A percentile compares a stretch with the other conserved stretches of the same genome.
phyloP scores from a whole-genome alignment of 768 basidiomycete genomes.

The Porpolomopsis calyptriformis region DNA sequence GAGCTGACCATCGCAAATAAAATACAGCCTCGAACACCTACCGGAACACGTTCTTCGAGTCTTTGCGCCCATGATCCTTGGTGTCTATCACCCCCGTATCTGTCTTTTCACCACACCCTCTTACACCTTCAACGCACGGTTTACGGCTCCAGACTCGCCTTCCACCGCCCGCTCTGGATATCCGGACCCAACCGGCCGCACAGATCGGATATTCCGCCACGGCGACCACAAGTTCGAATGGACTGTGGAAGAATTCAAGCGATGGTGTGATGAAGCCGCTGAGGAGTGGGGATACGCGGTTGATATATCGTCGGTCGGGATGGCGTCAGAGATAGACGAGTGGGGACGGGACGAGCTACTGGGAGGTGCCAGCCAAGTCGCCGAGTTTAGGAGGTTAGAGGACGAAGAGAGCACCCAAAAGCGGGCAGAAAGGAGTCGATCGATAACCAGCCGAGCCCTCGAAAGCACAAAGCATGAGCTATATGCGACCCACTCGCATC shows the following conservation, averaged over 20 bases:
- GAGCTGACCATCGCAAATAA: conserved; percentile 7
- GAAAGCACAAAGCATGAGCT: conserved; percentile 31
- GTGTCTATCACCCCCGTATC: conserved; percentile 62
- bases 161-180: conserved; percentile 40
- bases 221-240: conserved; percentile 85
- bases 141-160: conserved; percentile 43
- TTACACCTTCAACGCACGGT: conserved; percentile 72
- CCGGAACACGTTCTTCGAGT: conserved; percentile 42
- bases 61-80: conserved; percentile 65
- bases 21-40: conserved; percentile 84
- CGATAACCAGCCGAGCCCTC: conserved; percentile 18
- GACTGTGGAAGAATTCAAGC: conserved; percentile 62
- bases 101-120: conserved; percentile 80
- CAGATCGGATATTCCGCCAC: conserved; percentile 68
- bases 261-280: conserved; percentile 49
- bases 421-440: conserved; percentile 31
- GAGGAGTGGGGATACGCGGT: conserved; percentile 66
- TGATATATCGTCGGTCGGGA: conserved; percentile 48
- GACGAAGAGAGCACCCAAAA: conserved; percentile 16
- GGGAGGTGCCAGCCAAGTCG: conserved; percentile 60
- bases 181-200: conserved; percentile 68
- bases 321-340: conserved; percentile 46
- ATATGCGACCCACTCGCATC: conserved; percentile 37
- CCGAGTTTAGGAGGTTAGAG: conserved; percentile 42
- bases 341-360: conserved; percentile 61